A percentile compares a stretch with the other conserved stretches of the same genome.
Evolutionary conservation across 129 eudicot species (phyloP).

Genomic region (Saussurea involucrata): DNA sequence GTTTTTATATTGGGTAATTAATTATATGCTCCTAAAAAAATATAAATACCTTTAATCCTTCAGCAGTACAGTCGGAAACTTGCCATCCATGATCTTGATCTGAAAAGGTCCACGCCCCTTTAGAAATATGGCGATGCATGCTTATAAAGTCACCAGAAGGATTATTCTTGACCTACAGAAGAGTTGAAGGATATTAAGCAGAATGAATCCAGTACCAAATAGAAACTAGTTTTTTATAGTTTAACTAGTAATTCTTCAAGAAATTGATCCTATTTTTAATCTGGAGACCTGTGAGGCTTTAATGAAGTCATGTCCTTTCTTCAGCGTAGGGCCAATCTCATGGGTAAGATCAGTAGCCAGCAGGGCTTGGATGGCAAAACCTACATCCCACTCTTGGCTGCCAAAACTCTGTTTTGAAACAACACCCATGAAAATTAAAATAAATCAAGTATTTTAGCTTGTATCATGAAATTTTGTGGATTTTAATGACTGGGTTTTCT

Average conservation of each 20-base stretch:
- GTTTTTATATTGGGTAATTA: background rate
- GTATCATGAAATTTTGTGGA: background rate
- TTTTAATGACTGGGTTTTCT: background rate
- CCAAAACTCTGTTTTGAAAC: slow-evolving; percentile 62
- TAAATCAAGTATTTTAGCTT: background rate
- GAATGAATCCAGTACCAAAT: background rate
- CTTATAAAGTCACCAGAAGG: slow-evolving; percentile 69
- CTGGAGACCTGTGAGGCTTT: slow-evolving; percentile 71
- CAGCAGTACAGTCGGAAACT: slow-evolving; percentile 75
- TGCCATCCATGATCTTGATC: slow-evolving; percentile 92
- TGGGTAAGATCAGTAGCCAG: slow-evolving; percentile 45
- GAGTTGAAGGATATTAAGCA: background rate
- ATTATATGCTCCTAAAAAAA: background rate
- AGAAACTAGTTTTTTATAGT: background rate
- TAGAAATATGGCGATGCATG: slow-evolving; percentile 78
- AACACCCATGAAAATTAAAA: background rate
- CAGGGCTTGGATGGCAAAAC: slow-evolving; percentile 64
- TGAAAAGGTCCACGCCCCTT: slow-evolving; percentile 82
- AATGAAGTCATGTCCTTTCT: slow-evolving; percentile 65
- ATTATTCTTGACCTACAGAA: slow-evolving; percentile 54
- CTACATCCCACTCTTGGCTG: slow-evolving; percentile 74
- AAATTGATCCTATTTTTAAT: background rate
- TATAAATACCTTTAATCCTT: slow-evolving; percentile 55
- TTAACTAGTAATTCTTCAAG: background rate
- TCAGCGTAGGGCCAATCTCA: slow-evolving; percentile 54